phyloP scores from a whole-genome alignment of 108 stramenopile species.

The Nitzschia sp. region DNA sequence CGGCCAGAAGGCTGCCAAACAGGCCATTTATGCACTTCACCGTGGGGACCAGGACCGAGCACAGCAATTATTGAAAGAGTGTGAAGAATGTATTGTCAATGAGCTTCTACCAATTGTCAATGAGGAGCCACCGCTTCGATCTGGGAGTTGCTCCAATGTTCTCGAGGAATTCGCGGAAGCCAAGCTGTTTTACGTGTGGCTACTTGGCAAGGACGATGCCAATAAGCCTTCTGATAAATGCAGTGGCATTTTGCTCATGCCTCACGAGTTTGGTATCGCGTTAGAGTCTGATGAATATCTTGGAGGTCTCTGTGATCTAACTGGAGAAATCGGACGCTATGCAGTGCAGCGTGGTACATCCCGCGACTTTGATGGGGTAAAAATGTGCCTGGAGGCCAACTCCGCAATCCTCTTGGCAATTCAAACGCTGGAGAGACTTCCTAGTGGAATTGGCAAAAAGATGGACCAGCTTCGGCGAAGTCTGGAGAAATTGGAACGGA shows the following conservation, averaged over 20 bases:
- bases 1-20: conserved; percentile 92
- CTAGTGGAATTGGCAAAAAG: conserved; percentile 62
- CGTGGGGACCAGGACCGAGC: conserved; percentile 67
- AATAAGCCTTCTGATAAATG: conserved; percentile 10
- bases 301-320: conserved; percentile 94
- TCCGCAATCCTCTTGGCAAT: conserved; percentile 48
- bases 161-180: conserved; percentile 95
- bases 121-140: conserved; percentile 77
- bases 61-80: conserved; percentile 51
- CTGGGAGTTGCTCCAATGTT: conserved; percentile 62
- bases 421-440: conserved; percentile 49
- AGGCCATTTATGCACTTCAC: conserved; percentile 90
- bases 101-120: conserved; percentile 72
- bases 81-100: conserved; percentile 62
- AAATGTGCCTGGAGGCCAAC: conserved; percentile 65
- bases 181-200: conserved; percentile 87
- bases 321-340: conserved; percentile 94
- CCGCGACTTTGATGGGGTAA: conserved; percentile 75
- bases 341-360: conserved; percentile 87
- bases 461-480: conserved; percentile 49
- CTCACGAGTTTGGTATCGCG: conserved; percentile 50
- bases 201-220: conserved; percentile 38
- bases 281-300: conserved; percentile 84
- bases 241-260: conserved; percentile 49
- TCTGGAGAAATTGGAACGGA: conserved; percentile 78